phyloP scores from a whole-genome alignment of 129 eudicot species.

The Centrapalus pauciflorus region DNA sequence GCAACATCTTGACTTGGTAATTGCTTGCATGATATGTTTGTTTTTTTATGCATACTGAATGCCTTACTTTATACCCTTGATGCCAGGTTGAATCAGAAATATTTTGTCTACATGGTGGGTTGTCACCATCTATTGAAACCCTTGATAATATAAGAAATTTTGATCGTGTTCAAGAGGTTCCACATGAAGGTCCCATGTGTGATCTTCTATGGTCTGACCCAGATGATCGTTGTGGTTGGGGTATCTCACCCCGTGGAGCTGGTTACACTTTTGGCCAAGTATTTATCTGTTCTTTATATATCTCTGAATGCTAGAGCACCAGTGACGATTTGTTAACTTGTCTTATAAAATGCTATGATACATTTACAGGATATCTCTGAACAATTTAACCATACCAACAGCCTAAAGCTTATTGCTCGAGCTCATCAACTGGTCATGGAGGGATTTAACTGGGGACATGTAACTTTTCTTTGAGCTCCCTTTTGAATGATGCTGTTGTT shows the following conservation, averaged over 20 bases:
- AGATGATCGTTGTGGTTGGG: constrained; percentile 99
- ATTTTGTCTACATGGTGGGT: constrained; percentile 91
- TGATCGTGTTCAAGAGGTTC: constrained; percentile 98
- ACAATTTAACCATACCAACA: constrained; percentile 92
- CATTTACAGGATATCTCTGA: constrained; percentile 74
- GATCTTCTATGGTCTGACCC: constrained; percentile 97
- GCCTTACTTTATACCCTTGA: neutral
- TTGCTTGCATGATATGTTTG: neutral
- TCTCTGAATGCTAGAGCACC: neutral
- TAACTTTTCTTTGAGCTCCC: constrained; percentile 21
- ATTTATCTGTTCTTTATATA: constrained; percentile 2
- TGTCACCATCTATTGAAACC: constrained; percentile 92
- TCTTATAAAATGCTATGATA: neutral
- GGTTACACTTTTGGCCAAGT: constrained; percentile 99
- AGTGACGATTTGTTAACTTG: neutral
- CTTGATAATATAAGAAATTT: constrained; percentile 83
- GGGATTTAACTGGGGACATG: constrained; percentile 95
- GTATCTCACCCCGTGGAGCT: constrained; percentile 93
- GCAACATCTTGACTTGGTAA: neutral
- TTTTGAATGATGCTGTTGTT: neutral
- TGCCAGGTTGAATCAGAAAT: constrained; percentile 90
- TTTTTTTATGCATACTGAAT: neutral
- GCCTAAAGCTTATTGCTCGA: constrained; percentile 80
- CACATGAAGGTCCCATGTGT: constrained; percentile 99
- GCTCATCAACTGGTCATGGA: constrained; percentile 99